Base-by-base conservation (phyloP, 768 basidiomycete species). In the Russula olivacea region DNA sequence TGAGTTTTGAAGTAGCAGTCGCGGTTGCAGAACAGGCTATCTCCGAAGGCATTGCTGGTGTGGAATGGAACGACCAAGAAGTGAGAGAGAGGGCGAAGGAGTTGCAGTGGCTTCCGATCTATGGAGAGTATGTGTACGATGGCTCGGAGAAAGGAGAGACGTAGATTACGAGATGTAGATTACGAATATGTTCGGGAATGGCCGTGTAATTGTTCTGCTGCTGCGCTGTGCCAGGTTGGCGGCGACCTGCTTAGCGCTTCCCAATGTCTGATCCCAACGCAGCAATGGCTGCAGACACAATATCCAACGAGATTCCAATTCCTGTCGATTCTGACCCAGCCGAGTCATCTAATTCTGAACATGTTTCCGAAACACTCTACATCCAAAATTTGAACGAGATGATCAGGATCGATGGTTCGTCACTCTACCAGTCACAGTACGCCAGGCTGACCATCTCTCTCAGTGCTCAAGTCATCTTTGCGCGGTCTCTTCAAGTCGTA, bases 311-410 rank as follows among this genome's bases (percentile, higher is more conserved):
- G 32, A 63, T 58, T 2, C 57, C 57, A n/a, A 61, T 56, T 15
- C 65, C 71, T 15, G 66, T 69, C 3, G 69, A 63, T 5, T 49
- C 55, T 1, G 45, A 64, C 0, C 62, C 68, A 43, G 58, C 68
- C 8, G 58, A 71, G 3, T 61, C 69, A 43, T 55, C 53, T 38
- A 79, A 79, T 55, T 70, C 74, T 19, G 84, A 87, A 68, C 58
- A 76, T 66, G 77, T 79, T 56, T 86, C 88, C 56, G 94, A 97
- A 74, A 97, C 94, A 5, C 80, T 97, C 28, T 98, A 98, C 72
- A 89, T 98, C 71, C 93, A 96, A 77, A 98, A 98, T 76, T 76
- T 98, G 68, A 97, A 98, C 72, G 94, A 98, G 78, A 93, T 89
- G 78, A 88, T 94, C 66, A 91, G 91, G 74, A 79, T 91, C 41